phyloP scores from a whole-genome alignment of 108 stramenopile species.

The Schizochytrium sp. region DNA sequence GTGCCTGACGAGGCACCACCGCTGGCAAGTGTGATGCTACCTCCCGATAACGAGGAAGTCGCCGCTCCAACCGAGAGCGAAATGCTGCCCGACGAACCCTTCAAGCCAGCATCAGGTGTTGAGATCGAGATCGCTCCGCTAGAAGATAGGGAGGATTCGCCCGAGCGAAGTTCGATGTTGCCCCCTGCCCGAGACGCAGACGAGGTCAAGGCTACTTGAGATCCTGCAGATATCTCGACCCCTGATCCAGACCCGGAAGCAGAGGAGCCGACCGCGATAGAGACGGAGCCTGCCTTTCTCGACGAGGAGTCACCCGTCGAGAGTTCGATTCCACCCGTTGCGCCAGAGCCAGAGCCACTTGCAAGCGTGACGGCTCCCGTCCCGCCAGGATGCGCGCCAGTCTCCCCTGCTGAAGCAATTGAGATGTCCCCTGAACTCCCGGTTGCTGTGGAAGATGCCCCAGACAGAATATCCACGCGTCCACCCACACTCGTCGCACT shows the following conservation, averaged over 20 bases:
- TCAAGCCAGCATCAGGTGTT: slow-evolving; percentile 29
- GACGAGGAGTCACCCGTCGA: neutral
- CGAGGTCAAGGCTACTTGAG: too few relatives aligned
- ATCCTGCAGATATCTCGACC: too few relatives aligned
- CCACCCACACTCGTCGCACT: neutral
- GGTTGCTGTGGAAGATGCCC: neutral
- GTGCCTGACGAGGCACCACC: neutral
- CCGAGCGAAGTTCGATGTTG: too few relatives aligned
- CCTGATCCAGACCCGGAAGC: too few relatives aligned
- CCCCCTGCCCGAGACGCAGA: too few relatives aligned
- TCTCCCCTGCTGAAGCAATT: too few relatives aligned
- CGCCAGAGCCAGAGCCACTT: neutral
- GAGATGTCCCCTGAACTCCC: too few relatives aligned
- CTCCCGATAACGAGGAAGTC: too few relatives aligned
- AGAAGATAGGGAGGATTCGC: too few relatives aligned
- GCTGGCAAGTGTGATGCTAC: too few relatives aligned
- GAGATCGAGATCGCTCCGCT: slow-evolving; percentile 28
- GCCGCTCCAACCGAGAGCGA: neutral
- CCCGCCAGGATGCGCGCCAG: neutral
- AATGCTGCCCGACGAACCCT: slow-evolving; percentile 3
- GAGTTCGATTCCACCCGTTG: neutral
- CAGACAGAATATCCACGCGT: neutral
- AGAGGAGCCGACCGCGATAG: too few relatives aligned
- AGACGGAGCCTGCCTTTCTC: too few relatives aligned
- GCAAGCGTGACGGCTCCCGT: slow-evolving; percentile 20